These are phyloP conservation scores for Chaetomium olivaceum DNA, from an alignment of 2,329 filamentous ascomycete species.

Conservation along the genomic window DNA sequence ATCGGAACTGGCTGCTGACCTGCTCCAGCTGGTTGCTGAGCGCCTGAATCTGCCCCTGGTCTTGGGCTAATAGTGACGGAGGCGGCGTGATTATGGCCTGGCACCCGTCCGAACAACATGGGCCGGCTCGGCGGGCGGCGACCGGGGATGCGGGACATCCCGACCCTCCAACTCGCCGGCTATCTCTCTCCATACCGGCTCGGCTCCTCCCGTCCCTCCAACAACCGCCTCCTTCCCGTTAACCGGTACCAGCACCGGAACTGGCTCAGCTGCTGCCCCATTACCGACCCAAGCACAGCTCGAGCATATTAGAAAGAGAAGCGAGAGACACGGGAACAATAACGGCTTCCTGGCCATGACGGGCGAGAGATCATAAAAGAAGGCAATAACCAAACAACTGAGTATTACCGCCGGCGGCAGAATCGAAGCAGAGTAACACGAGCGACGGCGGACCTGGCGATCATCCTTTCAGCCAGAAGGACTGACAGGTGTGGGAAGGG, in stretches of 20 bases:
- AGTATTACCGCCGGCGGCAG: conserved; percentile 28
- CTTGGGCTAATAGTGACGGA: conserved; percentile 27
- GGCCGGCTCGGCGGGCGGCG: conserved; percentile 14
- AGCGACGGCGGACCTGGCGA: conserved; percentile 28
- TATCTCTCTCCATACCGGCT: conserved; percentile 14
- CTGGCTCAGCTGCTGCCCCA: conserved; percentile 7
- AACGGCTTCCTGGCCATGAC: conserved; percentile 29
- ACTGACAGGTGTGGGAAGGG: background rate
- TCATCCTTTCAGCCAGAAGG: conserved; percentile 35
- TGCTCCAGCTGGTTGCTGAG: conserved; percentile 36
- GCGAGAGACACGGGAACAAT: conserved; percentile 27
- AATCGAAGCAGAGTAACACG: conserved; percentile 24
- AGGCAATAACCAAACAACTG: conserved; percentile 13
- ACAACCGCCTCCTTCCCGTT: conserved; percentile 1
- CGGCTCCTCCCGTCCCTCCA: conserved; percentile 10
- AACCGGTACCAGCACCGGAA: background rate
- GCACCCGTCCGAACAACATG: conserved; percentile 18
- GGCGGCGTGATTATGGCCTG: conserved; percentile 33
- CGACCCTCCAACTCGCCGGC: conserved; percentile 6
- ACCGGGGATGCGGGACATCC: background rate
- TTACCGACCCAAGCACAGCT: conserved; percentile 32
- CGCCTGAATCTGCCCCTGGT: conserved; percentile 35
- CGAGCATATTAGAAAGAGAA: conserved; percentile 32
- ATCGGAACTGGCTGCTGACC: conserved; percentile 36
- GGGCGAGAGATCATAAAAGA: conserved; percentile 1